Evolutionary conservation across 345 rosid genomes (phyloP).

Genomic region (Acer negundo): DNA sequence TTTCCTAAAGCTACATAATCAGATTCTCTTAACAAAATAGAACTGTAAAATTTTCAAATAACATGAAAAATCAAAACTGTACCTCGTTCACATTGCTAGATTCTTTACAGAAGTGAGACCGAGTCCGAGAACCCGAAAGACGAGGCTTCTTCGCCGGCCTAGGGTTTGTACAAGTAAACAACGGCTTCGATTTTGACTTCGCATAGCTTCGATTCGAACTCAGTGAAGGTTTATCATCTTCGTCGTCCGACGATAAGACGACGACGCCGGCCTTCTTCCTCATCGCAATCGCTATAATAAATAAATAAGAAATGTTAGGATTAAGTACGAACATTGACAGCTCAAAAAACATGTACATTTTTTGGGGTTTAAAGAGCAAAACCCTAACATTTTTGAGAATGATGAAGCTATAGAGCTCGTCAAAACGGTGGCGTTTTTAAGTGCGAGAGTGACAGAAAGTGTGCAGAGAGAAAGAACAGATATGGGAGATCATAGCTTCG

Average conservation of each 20-base stretch:
- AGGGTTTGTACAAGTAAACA: constrained; percentile 46
- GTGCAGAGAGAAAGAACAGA: neutral
- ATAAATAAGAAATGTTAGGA: constrained; percentile 14
- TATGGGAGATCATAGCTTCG: neutral
- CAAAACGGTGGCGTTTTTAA: neutral
- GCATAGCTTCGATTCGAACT: constrained; percentile 46
- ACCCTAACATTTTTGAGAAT: neutral
- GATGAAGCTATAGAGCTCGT: neutral
- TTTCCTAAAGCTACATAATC: neutral
- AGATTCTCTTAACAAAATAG: too few species aligned
- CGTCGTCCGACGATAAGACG: constrained; percentile 69
- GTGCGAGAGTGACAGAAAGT: neutral
- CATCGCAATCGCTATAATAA: constrained; percentile 28
- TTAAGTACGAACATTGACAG: constrained; percentile 1
- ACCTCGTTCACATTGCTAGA: constrained; percentile 53
- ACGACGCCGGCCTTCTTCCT: constrained; percentile 41
- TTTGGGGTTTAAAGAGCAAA: neutral
- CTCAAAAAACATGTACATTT: neutral
- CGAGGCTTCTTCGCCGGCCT: constrained; percentile 69
- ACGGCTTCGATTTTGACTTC: constrained; percentile 52
- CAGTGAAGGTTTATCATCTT: constrained; percentile 34
- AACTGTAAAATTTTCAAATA: neutral
- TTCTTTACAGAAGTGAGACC: constrained; percentile 37
- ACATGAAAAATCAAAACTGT: neutral
- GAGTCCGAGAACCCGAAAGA: constrained; percentile 39